Conservation (phyloP, 2,329 filamentous ascomycete species). For the Nannizzia gypsea region DNA sequence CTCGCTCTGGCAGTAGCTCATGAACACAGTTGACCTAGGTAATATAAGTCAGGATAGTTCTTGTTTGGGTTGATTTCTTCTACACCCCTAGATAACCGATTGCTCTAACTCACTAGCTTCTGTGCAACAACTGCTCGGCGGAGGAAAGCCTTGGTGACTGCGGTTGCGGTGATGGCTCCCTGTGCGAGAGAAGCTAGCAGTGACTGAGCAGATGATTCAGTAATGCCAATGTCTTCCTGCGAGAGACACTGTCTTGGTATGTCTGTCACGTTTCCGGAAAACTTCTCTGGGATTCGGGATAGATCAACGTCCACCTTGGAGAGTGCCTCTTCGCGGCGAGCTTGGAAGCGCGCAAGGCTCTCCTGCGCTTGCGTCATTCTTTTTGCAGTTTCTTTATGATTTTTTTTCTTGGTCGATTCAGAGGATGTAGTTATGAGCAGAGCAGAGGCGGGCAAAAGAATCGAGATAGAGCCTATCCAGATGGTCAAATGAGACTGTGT, state of each 20-base stretch:
- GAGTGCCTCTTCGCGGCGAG: neutral
- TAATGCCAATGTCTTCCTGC: neutral
- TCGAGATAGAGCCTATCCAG: neutral
- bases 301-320: constrained; percentile 3
- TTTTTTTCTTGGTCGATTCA: neutral
- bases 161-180: constrained; percentile 5
- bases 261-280: neutral
- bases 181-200: neutral
- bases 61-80: neutral
- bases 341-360: neutral
- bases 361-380: constrained; percentile 1
- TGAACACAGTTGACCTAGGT: constrained; percentile 46
- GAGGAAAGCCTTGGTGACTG: constrained; percentile 44
- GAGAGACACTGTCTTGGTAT: constrained; percentile 4
- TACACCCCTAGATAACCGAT: neutral
- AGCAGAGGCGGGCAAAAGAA: neutral
- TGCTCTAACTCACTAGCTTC: constrained; percentile 30
- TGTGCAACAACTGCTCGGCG: constrained; percentile 44
- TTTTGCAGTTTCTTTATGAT: neutral
- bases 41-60: neutral
- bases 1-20: constrained; percentile 42
- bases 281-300: neutral
- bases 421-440: neutral
- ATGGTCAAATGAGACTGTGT: neutral
- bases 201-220: neutral